Base-by-base conservation (phyloP, 306 rosid species). In the Arachis stenosperma region DNA sequence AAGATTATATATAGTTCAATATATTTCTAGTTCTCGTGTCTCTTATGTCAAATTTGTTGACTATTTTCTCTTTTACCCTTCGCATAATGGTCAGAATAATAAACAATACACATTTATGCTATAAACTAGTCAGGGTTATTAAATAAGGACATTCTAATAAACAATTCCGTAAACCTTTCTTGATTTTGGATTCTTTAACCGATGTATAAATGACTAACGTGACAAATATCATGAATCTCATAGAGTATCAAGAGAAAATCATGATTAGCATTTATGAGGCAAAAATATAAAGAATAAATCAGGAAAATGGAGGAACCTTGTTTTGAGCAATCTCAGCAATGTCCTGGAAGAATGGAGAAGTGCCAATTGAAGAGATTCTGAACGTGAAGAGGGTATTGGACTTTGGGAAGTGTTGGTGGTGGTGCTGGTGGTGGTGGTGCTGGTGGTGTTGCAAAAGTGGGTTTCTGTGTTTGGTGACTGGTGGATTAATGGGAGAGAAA, bases 301-400 rank as follows among this genome's bases (percentile, higher is more conserved):
- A 13, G 2, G 11, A 77, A 69, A 74, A 46, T 33, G 37, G 81
- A 70, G 71, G 58, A 56, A 76, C 98, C 97, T 90, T 89, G 88
- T 93, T 91, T 1, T 93, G 90, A 7, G 84, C 85, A 55, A 93
- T 83, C 46, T 86, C 90, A 56, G 59, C 48, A 30, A 93, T 51
- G 29, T 84, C 86, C 9, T 89, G 86, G 2, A 69, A 62, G 17
- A 66, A 62, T 15, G 84, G 69, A 69, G 71, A 76, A 81, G 88
- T 77, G 64, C 75, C 84, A 12, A 78, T 74, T 54, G 81, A 77
- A 61, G 83, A 78, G 75, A 75, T 22, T 61, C 29, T 73, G 57
- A 81, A 75, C 59, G 86, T 33, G 54, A 78, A 72, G 41, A 33
- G 37, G 4, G 75, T 30, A 47, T 81, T 76, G 77, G 43, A 4